phyloP scores from a whole-genome alignment of 2,329 filamentous ascomycete genomes.

The Cordyceps cicadae region DNA sequence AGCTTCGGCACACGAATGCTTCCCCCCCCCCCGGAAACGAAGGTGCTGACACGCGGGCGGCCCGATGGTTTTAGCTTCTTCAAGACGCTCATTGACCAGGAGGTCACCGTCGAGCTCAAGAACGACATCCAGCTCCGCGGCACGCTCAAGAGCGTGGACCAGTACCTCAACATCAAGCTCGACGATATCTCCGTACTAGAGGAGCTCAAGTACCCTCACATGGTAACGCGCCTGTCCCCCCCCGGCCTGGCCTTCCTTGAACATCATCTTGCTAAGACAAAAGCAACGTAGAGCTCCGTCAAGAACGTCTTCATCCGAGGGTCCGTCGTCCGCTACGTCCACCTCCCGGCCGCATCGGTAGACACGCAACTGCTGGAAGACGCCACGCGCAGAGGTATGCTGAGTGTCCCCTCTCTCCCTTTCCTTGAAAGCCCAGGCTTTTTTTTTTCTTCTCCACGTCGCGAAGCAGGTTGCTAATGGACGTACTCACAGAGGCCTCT shows the following conservation, averaged over 20 bases:
- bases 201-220: conserved; percentile 87
- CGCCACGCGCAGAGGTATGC: conserved; percentile 73
- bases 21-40: no score
- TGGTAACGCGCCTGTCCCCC: conserved; percentile 44
- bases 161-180: conserved; percentile 98
- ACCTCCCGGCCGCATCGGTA: conserved; percentile 72
- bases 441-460: not conserved
- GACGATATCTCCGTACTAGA: conserved; percentile 91
- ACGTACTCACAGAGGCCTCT: conserved; percentile 39
- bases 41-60: not conserved
- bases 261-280: not conserved
- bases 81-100: conserved; percentile 95
- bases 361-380: conserved; percentile 85
- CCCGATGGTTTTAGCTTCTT: conserved; percentile 61
- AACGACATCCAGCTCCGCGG: conserved; percentile 98
- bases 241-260: no score
- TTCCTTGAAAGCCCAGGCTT: no score
- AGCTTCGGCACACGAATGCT: no score
- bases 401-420: no score
- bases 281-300: conserved; percentile 58
- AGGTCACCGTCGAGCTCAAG: conserved; percentile 97
- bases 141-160: conserved; percentile 92
- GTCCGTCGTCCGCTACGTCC: conserved; percentile 86
- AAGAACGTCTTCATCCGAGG: conserved; percentile 96
- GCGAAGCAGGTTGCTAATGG: conserved; percentile 4